These are phyloP conservation scores for Debaryomycetaceae sp. DNA, from an alignment of 1,139 yeast genomes.

Conservation along the genomic window DNA sequence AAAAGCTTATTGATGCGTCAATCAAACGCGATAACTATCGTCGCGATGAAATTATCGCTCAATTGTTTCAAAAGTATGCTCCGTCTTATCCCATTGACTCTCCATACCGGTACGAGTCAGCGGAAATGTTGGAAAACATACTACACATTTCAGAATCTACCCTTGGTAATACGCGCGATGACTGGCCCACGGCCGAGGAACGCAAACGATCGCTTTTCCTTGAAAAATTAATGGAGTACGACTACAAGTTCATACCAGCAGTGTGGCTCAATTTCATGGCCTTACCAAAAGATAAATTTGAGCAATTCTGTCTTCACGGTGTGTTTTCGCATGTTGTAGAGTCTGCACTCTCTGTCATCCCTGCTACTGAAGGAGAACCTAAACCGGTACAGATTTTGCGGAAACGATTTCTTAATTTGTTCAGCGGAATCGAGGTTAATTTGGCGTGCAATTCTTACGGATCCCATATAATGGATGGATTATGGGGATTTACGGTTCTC, in stretches of 20 bases:
- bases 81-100: constrained; percentile 30
- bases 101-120: constrained; percentile 26
- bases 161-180: constrained; percentile 70
- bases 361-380: constrained; percentile 27
- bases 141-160: constrained; percentile 59
- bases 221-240: constrained; percentile 61
- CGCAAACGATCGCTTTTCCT: constrained; percentile 69
- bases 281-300: constrained; percentile 45
- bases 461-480: constrained; percentile 78
- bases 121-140: constrained; percentile 53
- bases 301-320: constrained; percentile 76
- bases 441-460: constrained; percentile 84
- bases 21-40: constrained; percentile 46
- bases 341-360: constrained; percentile 34
- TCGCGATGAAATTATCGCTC: constrained; percentile 53
- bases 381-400: constrained; percentile 41
- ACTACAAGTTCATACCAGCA: constrained; percentile 44
- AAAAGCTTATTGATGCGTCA: constrained; percentile 60
- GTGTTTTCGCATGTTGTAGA: constrained; percentile 84
- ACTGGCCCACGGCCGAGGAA: constrained; percentile 89
- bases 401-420: constrained; percentile 60
- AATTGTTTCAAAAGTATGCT: constrained; percentile 49
- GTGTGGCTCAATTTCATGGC: constrained; percentile 52
- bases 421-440: constrained; percentile 42
- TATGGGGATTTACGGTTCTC: constrained; percentile 70